A percentile compares a stretch with the other conserved stretches of the same genome.
Evolutionary conservation across 345 rosid species (phyloP).

Genomic region (Brassica carinata): DNA sequence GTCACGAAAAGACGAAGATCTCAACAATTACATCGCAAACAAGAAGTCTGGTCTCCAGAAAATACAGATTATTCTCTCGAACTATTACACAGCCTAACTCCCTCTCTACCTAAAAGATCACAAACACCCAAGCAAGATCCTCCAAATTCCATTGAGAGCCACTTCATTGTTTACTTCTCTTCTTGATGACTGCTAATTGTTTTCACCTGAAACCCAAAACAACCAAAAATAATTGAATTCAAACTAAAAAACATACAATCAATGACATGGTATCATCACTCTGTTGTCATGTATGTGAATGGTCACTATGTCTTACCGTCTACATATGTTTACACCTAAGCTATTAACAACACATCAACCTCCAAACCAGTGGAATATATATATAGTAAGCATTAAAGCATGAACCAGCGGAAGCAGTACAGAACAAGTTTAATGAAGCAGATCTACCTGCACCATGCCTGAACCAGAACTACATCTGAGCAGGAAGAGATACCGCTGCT

Average conservation of each 20-base stretch:
- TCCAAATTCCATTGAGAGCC: not conserved
- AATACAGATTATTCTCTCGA: conserved; percentile 11
- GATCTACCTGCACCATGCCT: conserved; percentile 15
- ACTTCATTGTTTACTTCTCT: conserved; percentile 25
- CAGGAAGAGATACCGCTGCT: conserved; percentile 25
- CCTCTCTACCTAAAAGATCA: conserved; percentile 24
- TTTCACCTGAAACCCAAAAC: conserved; percentile 21
- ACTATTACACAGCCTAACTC: conserved; percentile 33
- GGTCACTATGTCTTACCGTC: not conserved
- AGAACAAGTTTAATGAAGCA: not conserved
- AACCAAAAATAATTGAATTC: not conserved
- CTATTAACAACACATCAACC: not conserved
- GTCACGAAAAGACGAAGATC: not conserved
- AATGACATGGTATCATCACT: too few species aligned
- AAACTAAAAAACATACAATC: not conserved
- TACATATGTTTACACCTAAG: not conserved
- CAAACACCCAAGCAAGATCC: conserved; percentile 14
- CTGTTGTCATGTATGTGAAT: too few species aligned
- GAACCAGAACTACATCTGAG: conserved; percentile 22
- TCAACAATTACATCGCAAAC: conserved; percentile 16
- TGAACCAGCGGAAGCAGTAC: not conserved
- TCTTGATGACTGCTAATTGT: conserved; percentile 17
- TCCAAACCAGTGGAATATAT: not conserved
- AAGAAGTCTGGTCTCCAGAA: conserved; percentile 6
- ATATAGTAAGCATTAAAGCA: not conserved